Percentiles rank a stretch among this genome's conserved stretches.
These are phyloP conservation scores for Tulasnella sp. DNA, from an alignment of 768 basidiomycete genomes.

Conservation along the genomic window DNA sequence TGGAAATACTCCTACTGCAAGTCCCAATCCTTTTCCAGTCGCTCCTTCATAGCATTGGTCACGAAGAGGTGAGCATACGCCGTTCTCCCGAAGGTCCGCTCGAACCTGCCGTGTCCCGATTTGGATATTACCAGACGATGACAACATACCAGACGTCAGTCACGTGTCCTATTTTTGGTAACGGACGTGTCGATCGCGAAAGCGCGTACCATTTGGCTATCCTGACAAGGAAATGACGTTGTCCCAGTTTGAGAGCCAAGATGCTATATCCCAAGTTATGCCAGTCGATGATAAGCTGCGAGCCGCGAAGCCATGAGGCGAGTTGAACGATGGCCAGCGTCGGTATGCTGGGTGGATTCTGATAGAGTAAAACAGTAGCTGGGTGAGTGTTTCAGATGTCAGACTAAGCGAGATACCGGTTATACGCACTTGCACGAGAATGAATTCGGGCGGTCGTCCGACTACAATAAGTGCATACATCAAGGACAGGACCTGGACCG, in stretches of 20 bases:
- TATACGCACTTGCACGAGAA: slow-evolving; percentile 79
- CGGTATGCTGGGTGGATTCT: slow-evolving; percentile 97
- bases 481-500: slow-evolving; percentile 54
- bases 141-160: not conserved
- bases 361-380: not conserved
- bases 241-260: slow-evolving; percentile 69
- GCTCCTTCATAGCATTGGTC: slow-evolving; percentile 72
- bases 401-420: not conserved
- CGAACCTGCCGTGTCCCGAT: slow-evolving; percentile 50
- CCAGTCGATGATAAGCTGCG: slow-evolving; percentile 95
- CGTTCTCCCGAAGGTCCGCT: slow-evolving; percentile 59
- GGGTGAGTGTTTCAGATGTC: not conserved
- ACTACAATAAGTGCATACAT: slow-evolving; percentile 48
- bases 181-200: not conserved
- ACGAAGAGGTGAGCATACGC: slow-evolving; percentile 93
- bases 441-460: slow-evolving; percentile 54
- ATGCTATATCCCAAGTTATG: slow-evolving; percentile 96
- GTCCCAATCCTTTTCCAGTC: slow-evolving; percentile 59
- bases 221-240: slow-evolving; percentile 52
- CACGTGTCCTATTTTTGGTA: not conserved
- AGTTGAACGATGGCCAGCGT: slow-evolving; percentile 80
- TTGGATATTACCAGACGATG: not conserved
- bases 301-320: slow-evolving; percentile 51
- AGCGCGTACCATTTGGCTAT: slow-evolving; percentile 56
- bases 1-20: slow-evolving; percentile 43